Evolutionary conservation across 2,329 filamentous ascomycete species (phyloP).

Genomic region (Claviceps monticola): DNA sequence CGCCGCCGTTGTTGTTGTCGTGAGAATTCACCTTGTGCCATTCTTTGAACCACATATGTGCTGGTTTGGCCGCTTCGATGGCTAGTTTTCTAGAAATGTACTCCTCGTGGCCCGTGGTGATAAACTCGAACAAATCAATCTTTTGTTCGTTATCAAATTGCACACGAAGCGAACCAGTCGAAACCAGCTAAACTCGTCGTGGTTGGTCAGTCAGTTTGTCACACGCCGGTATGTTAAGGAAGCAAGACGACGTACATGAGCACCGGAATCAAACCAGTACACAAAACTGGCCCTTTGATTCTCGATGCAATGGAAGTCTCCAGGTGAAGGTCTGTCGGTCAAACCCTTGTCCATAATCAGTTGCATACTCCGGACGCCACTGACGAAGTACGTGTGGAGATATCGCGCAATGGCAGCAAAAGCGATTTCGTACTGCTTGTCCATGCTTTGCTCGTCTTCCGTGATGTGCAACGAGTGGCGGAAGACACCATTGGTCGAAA

Average conservation of each 20-base stretch:
- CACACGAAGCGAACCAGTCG: constrained; percentile 61
- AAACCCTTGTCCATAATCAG: constrained; percentile 62
- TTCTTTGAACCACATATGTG: constrained; percentile 52
- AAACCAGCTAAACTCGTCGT: constrained; percentile 46
- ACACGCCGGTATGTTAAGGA: neutral
- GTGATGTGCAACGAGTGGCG: constrained; percentile 53
- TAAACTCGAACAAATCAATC: constrained; percentile 75
- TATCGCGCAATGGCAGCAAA: constrained; percentile 73
- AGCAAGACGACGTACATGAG: constrained; percentile 47
- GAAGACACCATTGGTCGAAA: constrained; percentile 63
- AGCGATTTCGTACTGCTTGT: constrained; percentile 79
- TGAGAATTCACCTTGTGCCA: constrained; percentile 45
- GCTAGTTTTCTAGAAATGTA: constrained; percentile 60
- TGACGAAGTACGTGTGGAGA: constrained; percentile 79
- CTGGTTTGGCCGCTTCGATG: constrained; percentile 45
- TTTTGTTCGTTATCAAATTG: constrained; percentile 68
- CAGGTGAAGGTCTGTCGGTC: constrained; percentile 40
- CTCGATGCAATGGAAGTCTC: constrained; percentile 59
- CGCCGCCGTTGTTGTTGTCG: constrained; percentile 21
- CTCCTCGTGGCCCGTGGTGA: constrained; percentile 64
- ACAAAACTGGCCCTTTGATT: constrained; percentile 67
- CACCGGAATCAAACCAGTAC: constrained; percentile 77
- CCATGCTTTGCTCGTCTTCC: constrained; percentile 39
- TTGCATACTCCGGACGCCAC: constrained; percentile 74
- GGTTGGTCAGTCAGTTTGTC: neutral